phyloP scores from a whole-genome alignment of 805 yeast genomes.

The Crinitomyces ghanaensis region DNA sequence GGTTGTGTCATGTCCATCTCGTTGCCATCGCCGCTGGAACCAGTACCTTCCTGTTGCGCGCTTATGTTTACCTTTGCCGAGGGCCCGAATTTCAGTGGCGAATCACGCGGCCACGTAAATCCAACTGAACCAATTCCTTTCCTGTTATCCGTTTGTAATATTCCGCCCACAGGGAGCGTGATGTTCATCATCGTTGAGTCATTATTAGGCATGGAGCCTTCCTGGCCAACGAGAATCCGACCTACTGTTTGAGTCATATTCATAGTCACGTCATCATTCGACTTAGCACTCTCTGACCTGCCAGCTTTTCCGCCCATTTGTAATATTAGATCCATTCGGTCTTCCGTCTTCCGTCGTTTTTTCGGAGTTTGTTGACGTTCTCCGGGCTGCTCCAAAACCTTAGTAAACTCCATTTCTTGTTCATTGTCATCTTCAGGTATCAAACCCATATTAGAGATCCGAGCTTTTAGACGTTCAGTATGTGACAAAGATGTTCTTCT shows the following conservation, averaged over 20 bases:
- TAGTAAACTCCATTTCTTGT: slow-evolving; percentile 7
- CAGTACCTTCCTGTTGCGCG: background rate
- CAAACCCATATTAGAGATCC: too few relatives aligned
- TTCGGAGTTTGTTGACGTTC: background rate
- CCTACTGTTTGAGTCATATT: background rate
- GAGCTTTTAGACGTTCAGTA: too few relatives aligned
- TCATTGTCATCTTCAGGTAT: slow-evolving; percentile 3
- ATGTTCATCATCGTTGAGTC: background rate
- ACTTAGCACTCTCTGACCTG: background rate
- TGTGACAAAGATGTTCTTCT: too few relatives aligned
- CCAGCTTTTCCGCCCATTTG: background rate
- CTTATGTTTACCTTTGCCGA: too few relatives aligned
- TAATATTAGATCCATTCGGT: background rate
- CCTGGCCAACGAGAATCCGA: background rate
- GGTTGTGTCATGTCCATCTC: background rate
- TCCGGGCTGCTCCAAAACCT: slow-evolving; percentile 2
- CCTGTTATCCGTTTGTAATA: background rate
- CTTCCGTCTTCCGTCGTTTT: background rate
- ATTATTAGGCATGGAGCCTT: background rate
- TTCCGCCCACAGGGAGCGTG: background rate
- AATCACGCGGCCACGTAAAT: too few relatives aligned
- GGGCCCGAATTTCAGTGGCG: too few relatives aligned
- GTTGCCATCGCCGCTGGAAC: background rate
- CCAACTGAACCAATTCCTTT: background rate
- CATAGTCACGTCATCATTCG: background rate